Evolutionary conservation across 805 yeast genomes (phyloP).

Genomic region (Starmerella sirachaensis): DNA sequence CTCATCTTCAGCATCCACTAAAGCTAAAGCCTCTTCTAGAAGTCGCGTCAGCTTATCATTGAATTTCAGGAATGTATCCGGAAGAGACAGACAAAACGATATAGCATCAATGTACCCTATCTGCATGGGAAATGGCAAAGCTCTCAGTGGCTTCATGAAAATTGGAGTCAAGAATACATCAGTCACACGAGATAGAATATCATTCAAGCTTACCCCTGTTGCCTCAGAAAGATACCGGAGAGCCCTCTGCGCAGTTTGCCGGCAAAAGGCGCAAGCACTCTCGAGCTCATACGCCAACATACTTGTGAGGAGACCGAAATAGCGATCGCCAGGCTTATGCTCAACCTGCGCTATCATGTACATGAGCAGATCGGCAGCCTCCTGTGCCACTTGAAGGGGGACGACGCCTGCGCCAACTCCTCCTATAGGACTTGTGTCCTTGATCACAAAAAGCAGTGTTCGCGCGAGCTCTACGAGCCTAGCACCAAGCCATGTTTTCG

Average conservation of each 20-base stretch:
- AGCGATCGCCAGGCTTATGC: constrained; percentile 45
- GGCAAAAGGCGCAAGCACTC: constrained; percentile 70
- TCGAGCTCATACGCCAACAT: constrained; percentile 86
- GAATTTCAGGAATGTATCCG: constrained; percentile 68
- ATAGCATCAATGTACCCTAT: constrained; percentile 96
- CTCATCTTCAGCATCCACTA: constrained; percentile 97
- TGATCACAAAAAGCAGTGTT: constrained; percentile 75
- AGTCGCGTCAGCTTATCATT: constrained; percentile 81
- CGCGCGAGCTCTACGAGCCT: constrained; percentile 76
- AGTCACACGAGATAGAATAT: constrained; percentile 72
- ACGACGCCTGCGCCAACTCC: constrained; percentile 61
- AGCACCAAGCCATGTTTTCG: constrained; percentile 59
- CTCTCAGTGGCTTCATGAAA: constrained; percentile 91
- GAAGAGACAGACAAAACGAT: constrained; percentile 75
- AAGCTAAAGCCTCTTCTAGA: constrained; percentile 77
- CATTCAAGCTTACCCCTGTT: constrained; percentile 55
- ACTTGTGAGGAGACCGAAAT: constrained; percentile 73
- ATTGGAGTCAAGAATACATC: constrained; percentile 78
- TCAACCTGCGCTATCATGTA: constrained; percentile 36
- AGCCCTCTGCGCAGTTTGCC: constrained; percentile 69
- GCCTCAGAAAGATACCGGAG: constrained; percentile 56
- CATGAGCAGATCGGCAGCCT: constrained; percentile 57
- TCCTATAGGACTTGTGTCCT: constrained; percentile 38
- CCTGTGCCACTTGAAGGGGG: constrained; percentile 62
- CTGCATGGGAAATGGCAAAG: constrained; percentile 96